Base-by-base conservation (phyloP, 371 early-diverging fungal species). In the Mortierella sp. region DNA sequence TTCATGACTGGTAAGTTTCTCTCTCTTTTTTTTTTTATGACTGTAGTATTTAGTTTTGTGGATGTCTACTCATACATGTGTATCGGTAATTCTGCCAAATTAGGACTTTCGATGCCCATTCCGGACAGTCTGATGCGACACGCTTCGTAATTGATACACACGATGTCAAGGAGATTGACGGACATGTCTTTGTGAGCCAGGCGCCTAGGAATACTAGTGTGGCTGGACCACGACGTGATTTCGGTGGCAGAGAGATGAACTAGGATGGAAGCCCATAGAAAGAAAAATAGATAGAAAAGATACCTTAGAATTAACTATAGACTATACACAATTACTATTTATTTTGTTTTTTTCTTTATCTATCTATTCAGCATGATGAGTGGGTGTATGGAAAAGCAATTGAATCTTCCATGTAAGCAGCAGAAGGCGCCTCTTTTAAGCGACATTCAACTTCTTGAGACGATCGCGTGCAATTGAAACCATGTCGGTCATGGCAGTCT, bases 401-500 rank as follows among this genome's bases (percentile, higher is more conserved):
- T 36, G 36, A 3, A 36, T 6, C 36, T 36, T 36, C 36, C 36
- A 36, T 6, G 36, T 36, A 36, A 36, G 36, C 36, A 36, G 6
- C 7, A 36, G 36, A 6, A 5, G 6, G 36, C 7, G 36, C 47
- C 7, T 36, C 19, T 5, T 47, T 61, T 63, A 72, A 36, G 67
- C 70, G 38, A 79, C 64, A 65, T 59, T 74, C 77, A 90, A 75
- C 84, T 94, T 94, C 65, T 87, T 88, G 40, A 93, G 88, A 45
- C 95, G 91, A 79, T 94, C 94, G 66, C 88, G 87, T 16, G 95
- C 95, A 86, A 95, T 95, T 48, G 84, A 70, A 77, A 94, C 91
- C 94, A 94, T 94, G 63, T 93, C 94, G 0, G 80, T 76, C 36
- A 95, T 84, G 11, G 92, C 95, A 3, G 84, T 87, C 48, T 83